These are phyloP conservation scores for Stagonosporopsis cucurbitacearum DNA, from an alignment of 2,329 filamentous ascomycete genomes.

Conservation along the genomic window DNA sequence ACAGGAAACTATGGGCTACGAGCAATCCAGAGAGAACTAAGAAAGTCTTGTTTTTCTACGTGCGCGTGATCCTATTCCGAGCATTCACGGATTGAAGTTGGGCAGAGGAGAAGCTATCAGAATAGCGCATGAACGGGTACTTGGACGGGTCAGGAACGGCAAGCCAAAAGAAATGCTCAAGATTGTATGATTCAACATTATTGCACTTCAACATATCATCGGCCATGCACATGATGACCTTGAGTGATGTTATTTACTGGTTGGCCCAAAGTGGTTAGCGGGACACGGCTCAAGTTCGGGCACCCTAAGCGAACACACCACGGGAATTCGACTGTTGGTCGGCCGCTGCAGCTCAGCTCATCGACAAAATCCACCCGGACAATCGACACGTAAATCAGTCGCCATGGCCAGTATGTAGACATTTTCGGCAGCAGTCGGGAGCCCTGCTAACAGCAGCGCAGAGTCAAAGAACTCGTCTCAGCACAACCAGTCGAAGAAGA, in stretches of 20 bases:
- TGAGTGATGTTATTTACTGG: not conserved
- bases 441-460: conserved; percentile 51
- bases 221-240: not conserved
- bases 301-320: not conserved
- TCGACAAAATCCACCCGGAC: conserved; percentile 38
- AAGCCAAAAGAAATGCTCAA: not conserved
- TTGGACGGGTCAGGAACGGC: not conserved
- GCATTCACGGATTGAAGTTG: not conserved
- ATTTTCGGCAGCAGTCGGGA: not conserved
- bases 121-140: not conserved
- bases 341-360: not conserved
- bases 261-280: not conserved
- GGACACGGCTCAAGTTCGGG: not conserved
- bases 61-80: not conserved
- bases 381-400: conserved; percentile 52
- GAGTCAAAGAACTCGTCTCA: conserved; percentile 99
- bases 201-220: not conserved
- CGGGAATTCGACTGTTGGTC: not conserved
- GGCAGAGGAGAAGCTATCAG: not conserved
- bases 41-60: not conserved
- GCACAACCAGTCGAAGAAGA: conserved; percentile 98
- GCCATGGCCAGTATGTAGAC: conserved; percentile 73
- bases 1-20: conserved; percentile 33
- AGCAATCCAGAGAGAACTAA: conserved; percentile 9
- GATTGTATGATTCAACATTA: conserved; percentile 5